These are phyloP conservation scores for Adenanthera pavonina DNA, from an alignment of 306 rosid species.

Conservation along the genomic window DNA sequence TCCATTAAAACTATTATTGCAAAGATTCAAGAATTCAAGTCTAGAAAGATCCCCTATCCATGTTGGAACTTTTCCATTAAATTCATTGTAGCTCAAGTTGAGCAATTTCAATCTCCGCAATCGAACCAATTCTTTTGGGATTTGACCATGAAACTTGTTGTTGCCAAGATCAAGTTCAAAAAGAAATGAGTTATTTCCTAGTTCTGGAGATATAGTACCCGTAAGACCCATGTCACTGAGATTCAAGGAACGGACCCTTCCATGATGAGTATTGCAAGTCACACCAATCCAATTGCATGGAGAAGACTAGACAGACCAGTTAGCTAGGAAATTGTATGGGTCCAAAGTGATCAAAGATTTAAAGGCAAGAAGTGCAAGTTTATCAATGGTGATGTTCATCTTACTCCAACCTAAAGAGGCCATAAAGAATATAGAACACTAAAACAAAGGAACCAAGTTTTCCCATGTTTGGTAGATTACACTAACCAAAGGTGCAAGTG, in stretches of 20 bases:
- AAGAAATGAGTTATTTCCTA: constrained; percentile 41
- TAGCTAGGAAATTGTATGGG: neutral
- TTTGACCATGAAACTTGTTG: constrained; percentile 20
- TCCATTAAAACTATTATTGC: neutral
- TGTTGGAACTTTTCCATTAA: constrained; percentile 8
- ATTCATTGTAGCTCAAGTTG: constrained; percentile 30
- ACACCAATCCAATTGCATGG: constrained; percentile 1
- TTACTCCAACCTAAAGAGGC: neutral
- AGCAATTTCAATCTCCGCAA: constrained; percentile 25
- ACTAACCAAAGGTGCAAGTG: neutral
- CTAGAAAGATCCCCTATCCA: constrained; percentile 35
- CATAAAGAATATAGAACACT: neutral
- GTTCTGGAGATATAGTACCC: constrained; percentile 23
- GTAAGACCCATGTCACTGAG: constrained; percentile 35
- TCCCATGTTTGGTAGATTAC: neutral
- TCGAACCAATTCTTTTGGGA: constrained; percentile 9
- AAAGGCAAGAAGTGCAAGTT: neutral
- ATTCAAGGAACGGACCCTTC: constrained; percentile 10
- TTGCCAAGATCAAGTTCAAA: neutral
- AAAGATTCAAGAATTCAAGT: neutral
- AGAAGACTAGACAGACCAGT: neutral
- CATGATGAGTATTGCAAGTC: neutral
- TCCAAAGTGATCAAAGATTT: neutral
- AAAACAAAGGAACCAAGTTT: neutral
- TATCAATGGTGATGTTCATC: neutral